Evolutionary conservation across 495 filamentous ascomycete species (phyloP), one percentile per base, ranked within the genome.

Genomic region (Poronia punctata): DNA sequence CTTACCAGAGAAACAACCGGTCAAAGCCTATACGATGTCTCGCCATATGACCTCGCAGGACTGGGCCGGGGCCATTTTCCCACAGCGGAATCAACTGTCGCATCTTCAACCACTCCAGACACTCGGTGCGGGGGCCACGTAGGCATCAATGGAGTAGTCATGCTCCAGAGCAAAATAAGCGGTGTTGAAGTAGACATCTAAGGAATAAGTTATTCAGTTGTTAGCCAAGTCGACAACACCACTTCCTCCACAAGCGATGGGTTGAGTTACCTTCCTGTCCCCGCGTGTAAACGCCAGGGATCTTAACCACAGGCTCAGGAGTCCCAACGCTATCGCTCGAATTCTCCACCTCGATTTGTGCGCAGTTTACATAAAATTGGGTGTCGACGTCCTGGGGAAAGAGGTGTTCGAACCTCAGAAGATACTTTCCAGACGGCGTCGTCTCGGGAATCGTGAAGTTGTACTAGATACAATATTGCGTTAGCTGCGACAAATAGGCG

Each of bases 331-430:
- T 47, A 0, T 38, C 37, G 3, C 47, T 39, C n/a, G 7, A 7
- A 27, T 27, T 27, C 4, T 46, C 31, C 15, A 54, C 44, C 16
- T 50, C 44, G 33, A 54, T 23, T 19, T 41, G 27, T 1, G 50
- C 50, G 22, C 50, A 54, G 38, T 46, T 46, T 14, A 54, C 33
- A 18, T 50, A 54, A 17, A 45, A 54, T 28, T 54, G 50, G 2
- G 26, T 16, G 31, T 50, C 43, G 7, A 19, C 22, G 3, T 15
- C 12, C 5, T 3, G 5, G 31, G 32, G 54, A 27, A 51, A 64
- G 27, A 66, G 60, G 24, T 59, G 62, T 45, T 74, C 72, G 25
- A 63, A 61, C 12, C 70, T 59, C 27, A 73, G 46, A 25, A 75
- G 60, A 34, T 74, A 74, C 20, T 65, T 56, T 15, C 68, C 70